Conservation (phyloP, 345 rosid genomes). For the Schrenkiella parvula region DNA sequence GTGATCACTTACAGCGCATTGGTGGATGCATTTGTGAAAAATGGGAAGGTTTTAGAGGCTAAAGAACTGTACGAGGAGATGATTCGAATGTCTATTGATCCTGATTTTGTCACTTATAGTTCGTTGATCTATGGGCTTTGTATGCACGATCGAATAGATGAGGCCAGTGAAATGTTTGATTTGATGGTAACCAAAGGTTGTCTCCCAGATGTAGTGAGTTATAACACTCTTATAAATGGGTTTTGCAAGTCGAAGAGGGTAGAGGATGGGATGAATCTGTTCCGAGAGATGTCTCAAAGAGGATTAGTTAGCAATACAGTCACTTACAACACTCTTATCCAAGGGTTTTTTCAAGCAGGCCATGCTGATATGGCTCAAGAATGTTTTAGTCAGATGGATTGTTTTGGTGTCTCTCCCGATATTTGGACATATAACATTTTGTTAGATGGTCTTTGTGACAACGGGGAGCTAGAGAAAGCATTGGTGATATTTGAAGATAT, state of each 20-base stretch:
- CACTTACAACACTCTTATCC: neutral
- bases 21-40: neutral
- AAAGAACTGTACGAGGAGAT: neutral
- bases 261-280: neutral
- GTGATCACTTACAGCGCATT: neutral
- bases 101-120: neutral
- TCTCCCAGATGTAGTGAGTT: neutral
- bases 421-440: neutral
- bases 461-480: neutral
- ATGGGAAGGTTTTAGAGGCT: neutral
- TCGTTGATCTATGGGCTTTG: constrained; percentile 1
- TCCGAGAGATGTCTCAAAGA: neutral
- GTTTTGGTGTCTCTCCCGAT: neutral
- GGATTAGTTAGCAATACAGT: neutral
- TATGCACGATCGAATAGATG: neutral
- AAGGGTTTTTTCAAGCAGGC: neutral
- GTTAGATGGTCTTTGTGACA: neutral
- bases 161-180: neutral
- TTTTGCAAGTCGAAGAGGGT: neutral
- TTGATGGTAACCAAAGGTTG: neutral
- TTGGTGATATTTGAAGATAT: neutral
- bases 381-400: neutral
- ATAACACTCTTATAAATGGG: neutral
- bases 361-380: neutral
- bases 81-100: neutral